Conservation (phyloP, 78 protist genomes). For the Polysphondylium violaceum region DNA sequence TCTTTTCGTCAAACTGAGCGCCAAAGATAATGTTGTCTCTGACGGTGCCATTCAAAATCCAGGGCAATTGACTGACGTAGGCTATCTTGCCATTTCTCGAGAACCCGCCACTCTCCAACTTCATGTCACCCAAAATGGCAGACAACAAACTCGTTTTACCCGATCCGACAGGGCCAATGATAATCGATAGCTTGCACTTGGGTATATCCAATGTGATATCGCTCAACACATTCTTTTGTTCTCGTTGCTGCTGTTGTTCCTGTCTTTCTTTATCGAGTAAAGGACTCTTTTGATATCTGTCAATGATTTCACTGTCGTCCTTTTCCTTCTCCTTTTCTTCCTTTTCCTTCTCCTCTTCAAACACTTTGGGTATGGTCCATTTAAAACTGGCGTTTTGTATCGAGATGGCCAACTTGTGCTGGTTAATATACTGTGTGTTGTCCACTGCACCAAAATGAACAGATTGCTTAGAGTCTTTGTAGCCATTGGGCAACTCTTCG, state of each 20-base stretch:
- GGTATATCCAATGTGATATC: too few species aligned
- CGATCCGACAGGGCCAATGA: conserved; percentile 83
- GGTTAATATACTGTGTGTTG: too few species aligned
- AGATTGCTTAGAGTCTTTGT: too few species aligned
- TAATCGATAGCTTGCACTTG: conserved; percentile 30
- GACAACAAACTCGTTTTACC: conserved; percentile 89
- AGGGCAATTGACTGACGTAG: conserved; percentile 91
- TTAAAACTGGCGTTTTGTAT: neutral
- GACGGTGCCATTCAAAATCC: conserved; percentile 93
- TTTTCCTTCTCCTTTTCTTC: neutral
- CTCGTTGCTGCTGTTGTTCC: neutral
- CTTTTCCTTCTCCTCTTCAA: neutral
- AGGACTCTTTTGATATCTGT: too few species aligned
- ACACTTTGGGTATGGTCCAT: neutral
- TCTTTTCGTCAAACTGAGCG: conserved; percentile 23
- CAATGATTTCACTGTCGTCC: too few species aligned
- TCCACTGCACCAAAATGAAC: too few species aligned
- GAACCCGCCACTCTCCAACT: neutral
- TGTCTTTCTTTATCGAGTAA: too few species aligned
- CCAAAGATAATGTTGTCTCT: conserved; percentile 93
- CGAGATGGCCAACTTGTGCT: too few species aligned
- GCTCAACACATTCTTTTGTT: too few species aligned
- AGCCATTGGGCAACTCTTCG: too few species aligned
- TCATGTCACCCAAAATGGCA: conserved; percentile 89
- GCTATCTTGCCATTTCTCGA: conserved; percentile 60